Conservation (phyloP, 352 stramenopile species). For the Phytopythium ostracodes region DNA sequence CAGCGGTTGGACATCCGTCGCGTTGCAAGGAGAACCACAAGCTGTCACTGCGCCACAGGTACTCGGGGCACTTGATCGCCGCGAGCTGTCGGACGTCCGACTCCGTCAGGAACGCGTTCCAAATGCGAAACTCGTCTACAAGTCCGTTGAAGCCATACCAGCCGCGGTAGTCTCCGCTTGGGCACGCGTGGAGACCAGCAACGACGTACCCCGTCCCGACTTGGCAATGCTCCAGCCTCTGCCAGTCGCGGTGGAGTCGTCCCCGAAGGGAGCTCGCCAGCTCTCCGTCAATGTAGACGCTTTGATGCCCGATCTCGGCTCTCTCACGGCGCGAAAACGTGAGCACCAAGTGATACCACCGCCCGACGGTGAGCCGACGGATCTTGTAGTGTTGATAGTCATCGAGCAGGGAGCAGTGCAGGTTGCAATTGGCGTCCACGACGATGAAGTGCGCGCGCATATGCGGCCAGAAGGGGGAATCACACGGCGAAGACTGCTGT, state of each 20-base stretch:
- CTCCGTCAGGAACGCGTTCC: conserved; percentile 12
- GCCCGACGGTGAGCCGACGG: conserved; percentile 2
- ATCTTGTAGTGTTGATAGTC: conserved; percentile 9
- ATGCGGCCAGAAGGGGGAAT: neutral
- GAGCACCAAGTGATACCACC: conserved; percentile 22
- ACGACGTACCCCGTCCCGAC: conserved; percentile 3
- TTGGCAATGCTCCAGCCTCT: conserved; percentile 7
- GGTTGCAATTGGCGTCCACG: conserved; percentile 15
- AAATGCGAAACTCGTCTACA: conserved; percentile 18
- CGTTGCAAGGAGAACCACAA: conserved; percentile 7
- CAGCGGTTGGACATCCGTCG: neutral
- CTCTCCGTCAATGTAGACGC: conserved; percentile 14
- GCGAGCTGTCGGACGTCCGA: neutral
- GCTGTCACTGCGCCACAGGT: neutral
- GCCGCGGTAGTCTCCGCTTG: conserved; percentile 9
- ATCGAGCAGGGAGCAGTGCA: conserved; percentile 15
- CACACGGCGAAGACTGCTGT: conserved; percentile 8
- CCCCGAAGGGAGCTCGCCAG: conserved; percentile 8
- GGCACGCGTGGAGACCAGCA: neutral
- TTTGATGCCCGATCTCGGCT: neutral
- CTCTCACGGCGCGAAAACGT: conserved; percentile 3
- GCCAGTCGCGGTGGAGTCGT: conserved; percentile 12
- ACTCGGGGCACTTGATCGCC: neutral
- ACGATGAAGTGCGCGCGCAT: conserved; percentile 10
- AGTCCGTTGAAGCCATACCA: conserved; percentile 22